A percentile compares a stretch with the other conserved stretches of the same genome.
Conservation (phyloP, 345 rosid genomes). For the Aquilaria malaccensis region DNA sequence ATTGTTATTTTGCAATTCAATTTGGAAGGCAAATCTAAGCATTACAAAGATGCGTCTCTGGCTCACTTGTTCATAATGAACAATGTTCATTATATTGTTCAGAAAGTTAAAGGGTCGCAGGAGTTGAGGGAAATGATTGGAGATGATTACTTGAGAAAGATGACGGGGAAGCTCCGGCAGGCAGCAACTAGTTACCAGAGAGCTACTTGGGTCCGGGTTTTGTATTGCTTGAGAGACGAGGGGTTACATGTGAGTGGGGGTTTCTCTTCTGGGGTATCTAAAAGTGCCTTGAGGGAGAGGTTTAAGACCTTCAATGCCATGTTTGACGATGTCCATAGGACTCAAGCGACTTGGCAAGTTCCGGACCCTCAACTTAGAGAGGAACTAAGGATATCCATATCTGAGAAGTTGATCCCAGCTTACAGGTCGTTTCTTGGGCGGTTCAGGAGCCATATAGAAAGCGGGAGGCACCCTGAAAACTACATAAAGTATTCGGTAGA, state of each 20-base stretch:
- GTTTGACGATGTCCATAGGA: slow-evolving; percentile 90
- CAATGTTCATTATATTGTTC: slow-evolving; percentile 84
- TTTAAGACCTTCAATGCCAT: slow-evolving; percentile 82
- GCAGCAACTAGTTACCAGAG: slow-evolving; percentile 81
- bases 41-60: slow-evolving; percentile 64
- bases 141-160: slow-evolving; percentile 66
- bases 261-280: slow-evolving; percentile 86
- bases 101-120: slow-evolving; percentile 72
- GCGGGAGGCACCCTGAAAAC: slow-evolving; percentile 91
- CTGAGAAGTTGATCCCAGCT: slow-evolving; percentile 83
- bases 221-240: slow-evolving; percentile 81
- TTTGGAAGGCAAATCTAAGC: slow-evolving; percentile 77
- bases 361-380: slow-evolving; percentile 83
- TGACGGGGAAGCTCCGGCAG: slow-evolving; percentile 70
- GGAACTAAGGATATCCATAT: slow-evolving; percentile 83
- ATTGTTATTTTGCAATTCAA: slow-evolving; percentile 82
- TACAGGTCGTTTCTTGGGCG: slow-evolving; percentile 91
- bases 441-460: slow-evolving; percentile 86
- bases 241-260: slow-evolving; percentile 83
- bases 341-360: slow-evolving; percentile 69
- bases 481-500: slow-evolving; percentile 82
- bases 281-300: slow-evolving; percentile 74
- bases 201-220: slow-evolving; percentile 75
- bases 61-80: slow-evolving; percentile 84
- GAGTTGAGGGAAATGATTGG: slow-evolving; percentile 91